A percentile compares a stretch with the other conserved stretches of the same genome.
These are phyloP conservation scores for Huntiella savannae DNA, from an alignment of 2,329 filamentous ascomycete genomes.

Conservation along the genomic window DNA sequence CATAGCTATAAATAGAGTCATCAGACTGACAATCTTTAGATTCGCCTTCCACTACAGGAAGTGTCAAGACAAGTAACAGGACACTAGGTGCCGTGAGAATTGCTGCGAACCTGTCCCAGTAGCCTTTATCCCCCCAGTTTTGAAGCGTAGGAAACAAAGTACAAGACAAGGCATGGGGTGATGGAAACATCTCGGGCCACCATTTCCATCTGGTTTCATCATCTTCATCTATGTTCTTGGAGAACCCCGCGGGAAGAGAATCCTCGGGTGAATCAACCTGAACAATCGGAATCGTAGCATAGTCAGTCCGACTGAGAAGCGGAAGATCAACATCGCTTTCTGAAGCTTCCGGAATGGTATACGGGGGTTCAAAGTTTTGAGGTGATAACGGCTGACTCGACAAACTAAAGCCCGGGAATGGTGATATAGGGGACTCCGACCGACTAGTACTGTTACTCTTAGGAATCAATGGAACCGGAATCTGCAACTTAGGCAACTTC, in stretches of 20 bases:
- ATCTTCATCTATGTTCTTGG: not conserved
- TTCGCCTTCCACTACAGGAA: constrained; percentile 71
- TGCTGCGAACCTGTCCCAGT: constrained; percentile 70
- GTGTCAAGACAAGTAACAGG: constrained; percentile 69
- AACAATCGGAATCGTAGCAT: no score
- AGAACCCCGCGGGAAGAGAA: not conserved
- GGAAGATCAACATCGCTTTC: not conserved
- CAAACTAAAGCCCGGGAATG: constrained; percentile 27
- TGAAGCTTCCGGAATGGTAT: constrained; percentile 3
- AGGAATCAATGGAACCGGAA: constrained; percentile 33
- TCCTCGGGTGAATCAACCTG: not conserved
- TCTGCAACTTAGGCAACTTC: constrained; percentile 17
- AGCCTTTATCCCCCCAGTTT: constrained; percentile 61
- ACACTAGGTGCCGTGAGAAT: constrained; percentile 76
- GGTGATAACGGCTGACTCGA: constrained; percentile 4
- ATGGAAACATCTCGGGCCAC: constrained; percentile 68
- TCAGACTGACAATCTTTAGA: constrained; percentile 24
- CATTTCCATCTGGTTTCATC: constrained; percentile 23
- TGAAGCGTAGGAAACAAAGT: constrained; percentile 78
- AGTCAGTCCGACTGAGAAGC: not conserved
- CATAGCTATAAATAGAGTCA: constrained; percentile 1
- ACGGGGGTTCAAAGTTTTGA: not conserved
- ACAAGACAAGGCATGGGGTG: constrained; percentile 45
- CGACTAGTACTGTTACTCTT: no score
- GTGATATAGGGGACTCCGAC: constrained; percentile 23